Conservation (phyloP, 805 yeast genomes). For the Debaryomyces castellii region DNA sequence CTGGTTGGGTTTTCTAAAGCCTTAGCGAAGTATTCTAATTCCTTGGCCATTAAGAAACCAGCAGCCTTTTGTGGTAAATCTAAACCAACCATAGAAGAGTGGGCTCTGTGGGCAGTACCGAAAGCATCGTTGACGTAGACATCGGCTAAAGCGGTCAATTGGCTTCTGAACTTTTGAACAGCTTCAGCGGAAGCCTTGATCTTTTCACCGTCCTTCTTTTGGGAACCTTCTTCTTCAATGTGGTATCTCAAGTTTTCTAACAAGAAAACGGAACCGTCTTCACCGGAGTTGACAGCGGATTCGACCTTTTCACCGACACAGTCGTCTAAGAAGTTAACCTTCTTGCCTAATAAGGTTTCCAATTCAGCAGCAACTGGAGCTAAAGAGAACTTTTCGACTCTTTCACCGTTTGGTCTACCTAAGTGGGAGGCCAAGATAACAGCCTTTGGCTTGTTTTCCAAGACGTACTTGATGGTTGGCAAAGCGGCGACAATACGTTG, state of each 20-base stretch:
- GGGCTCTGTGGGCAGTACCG: conserved; percentile 99
- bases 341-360: conserved; percentile 63
- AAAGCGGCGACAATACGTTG: conserved; percentile 99
- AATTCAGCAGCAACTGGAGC: conserved; percentile 93
- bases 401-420: conserved; percentile 99
- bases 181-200: conserved; percentile 85
- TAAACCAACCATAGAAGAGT: conserved; percentile 98
- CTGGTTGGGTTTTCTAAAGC: conserved; percentile 97
- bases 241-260: conserved; percentile 98
- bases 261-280: conserved; percentile 79
- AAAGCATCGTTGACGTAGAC: conserved; percentile 98
- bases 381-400: conserved; percentile 79
- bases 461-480: conserved; percentile 95
- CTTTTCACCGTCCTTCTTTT: conserved; percentile 89
- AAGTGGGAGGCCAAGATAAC: conserved; percentile 94
- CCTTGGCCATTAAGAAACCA: conserved; percentile 98
- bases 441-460: conserved; percentile 87
- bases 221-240: conserved; percentile 95
- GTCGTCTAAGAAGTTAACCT: conserved; percentile 83
- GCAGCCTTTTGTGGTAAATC: conserved; percentile 95
- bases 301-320: conserved; percentile 93
- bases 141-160: conserved; percentile 90
- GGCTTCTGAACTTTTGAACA: conserved; percentile 84
- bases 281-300: conserved; percentile 68
- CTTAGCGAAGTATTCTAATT: conserved; percentile 94